A percentile compares a stretch with the other conserved stretches of the same genome.
Evolutionary conservation across 2,329 filamentous ascomycete species (phyloP).

Genomic region (Fusarium begoniae): DNA sequence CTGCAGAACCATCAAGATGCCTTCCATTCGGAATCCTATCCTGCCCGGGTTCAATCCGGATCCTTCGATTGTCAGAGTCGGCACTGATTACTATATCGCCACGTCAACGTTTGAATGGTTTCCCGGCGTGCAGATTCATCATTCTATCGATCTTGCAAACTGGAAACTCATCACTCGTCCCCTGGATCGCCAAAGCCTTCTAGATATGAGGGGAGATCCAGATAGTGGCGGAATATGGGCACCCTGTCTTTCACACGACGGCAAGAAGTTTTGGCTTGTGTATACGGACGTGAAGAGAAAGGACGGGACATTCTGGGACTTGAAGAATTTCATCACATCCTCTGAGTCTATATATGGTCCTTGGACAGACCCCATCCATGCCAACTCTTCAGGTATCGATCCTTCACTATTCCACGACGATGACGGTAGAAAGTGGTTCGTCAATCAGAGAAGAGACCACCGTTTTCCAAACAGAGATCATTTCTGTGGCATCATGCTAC

Average conservation of each 20-base stretch:
- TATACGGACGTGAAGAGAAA: conserved; percentile 73
- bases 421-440: conserved; percentile 64
- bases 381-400: conserved; percentile 70
- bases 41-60: conserved; percentile 65
- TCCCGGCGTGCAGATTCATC: conserved; percentile 63
- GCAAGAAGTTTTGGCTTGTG: conserved; percentile 67
- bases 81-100: conserved; percentile 62
- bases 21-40: conserved; percentile 60
- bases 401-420: conserved; percentile 67
- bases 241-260: conserved; percentile 69
- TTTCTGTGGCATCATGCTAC: conserved; percentile 65
- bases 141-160: conserved; percentile 61
- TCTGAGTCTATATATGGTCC: conserved; percentile 59
- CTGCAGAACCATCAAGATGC: conserved; percentile 48
- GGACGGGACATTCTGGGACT: conserved; percentile 71
- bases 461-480: conserved; percentile 51
- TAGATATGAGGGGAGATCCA: conserved; percentile 66
- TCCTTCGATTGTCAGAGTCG: conserved; percentile 61
- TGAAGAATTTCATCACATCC: conserved; percentile 65
- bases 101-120: conserved; percentile 65
- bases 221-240: conserved; percentile 70
- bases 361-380: conserved; percentile 67
- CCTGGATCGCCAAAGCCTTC: conserved; percentile 57
- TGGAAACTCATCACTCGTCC: conserved; percentile 59
- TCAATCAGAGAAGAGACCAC: conserved; percentile 65